Evolutionary conservation across 345 rosid species (phyloP), one percentile per base, ranked within the genome.

Genomic region (Syzygium oleosum): DNA sequence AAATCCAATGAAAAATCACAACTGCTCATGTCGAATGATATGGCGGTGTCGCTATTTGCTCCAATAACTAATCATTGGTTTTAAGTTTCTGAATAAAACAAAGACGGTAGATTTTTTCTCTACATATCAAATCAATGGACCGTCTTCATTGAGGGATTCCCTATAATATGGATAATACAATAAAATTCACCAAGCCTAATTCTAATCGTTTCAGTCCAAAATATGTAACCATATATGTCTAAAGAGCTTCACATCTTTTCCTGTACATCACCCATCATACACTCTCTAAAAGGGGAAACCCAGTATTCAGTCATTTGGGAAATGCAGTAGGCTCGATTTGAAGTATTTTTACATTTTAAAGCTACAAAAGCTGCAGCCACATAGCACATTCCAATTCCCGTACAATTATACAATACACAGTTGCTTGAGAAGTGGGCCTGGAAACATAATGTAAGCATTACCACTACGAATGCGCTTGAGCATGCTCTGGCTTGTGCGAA

Each of bases 401-500:
- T 68, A 31, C 46, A 16, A 68, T 17, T 34, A 19, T 4, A 31
- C 9, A 68, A 34, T 31, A 17, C 12, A 68, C 46, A 5, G 80
- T 73, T 4, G 25, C 23, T 21, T 73, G 49, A 17, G 80, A 34
- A 73, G 25, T 19, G 49, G 25, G 49, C 46, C 9, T 19, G 80
- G 14, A 34, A 73, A 73, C 80, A 19, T 17, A 73, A 34, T 34
- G 10, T 22, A 34, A 73, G 49, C 46, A 34, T 19, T 31, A 2
- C 79, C 43, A 34, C 88, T 93, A 91, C 21, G 85, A 87, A 85
- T 91, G 93, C 38, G 93, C 89, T n/a, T 90, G 97, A 31, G 96
- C 97, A 56, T 98, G 99, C 93, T 98, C 99, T 0, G 99, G 99
- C 90, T 94, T 98, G 95, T 98, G 99, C 49, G 94, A 91, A 91